Base-by-base conservation (phyloP, 768 basidiomycete species). In the Udeniomyces megalosporus region DNA sequence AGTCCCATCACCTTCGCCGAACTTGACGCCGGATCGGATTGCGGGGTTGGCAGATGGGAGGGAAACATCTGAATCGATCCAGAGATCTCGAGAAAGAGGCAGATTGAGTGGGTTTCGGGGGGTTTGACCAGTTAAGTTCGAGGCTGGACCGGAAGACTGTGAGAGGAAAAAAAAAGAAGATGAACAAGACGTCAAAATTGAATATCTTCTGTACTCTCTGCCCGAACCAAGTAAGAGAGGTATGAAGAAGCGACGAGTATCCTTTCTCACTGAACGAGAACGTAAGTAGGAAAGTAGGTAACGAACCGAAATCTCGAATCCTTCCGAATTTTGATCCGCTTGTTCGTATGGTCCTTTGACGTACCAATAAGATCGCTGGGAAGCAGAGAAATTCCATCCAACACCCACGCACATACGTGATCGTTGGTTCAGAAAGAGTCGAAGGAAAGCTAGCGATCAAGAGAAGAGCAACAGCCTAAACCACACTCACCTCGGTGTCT, bases 1-100 rank as follows among this genome's bases (percentile, higher is more conserved):
- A 2, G 95, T 96, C 14, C 95, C 93, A 71, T 97, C 95, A 8
- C 91, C 93, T 75, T 95, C 90, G 45, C 89, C 88, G 73, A 92
- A 82, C 67, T 85, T 87, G 58, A 96, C 88, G 12, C 92, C 92
- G 66, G 86, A 88, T 57, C 79, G 76, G 52, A 88, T 75, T n/a
- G 48, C 14, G 29, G 32, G 31, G 47, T 22, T 22, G 35, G 24
- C 4, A 12, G 34, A 50, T 2, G 11, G 32, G 24, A 52, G 49
- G 2, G 84, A 85, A 66, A 88, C 84, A 14, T 83, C 81, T 1
- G 81, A 77, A 74, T 99, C 95, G 66, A 99, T 97, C 82, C 84
- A 86, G 66, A 82, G 85, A 54, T 78, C 63, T 26, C 63, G 24
- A 15, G 48, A 52, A 17, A 60, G 54, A 4, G 63, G 63, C 24